These are phyloP conservation scores for Solanum hybrid DNA, from an alignment of 305 asterid species.

Conservation along the genomic window DNA sequence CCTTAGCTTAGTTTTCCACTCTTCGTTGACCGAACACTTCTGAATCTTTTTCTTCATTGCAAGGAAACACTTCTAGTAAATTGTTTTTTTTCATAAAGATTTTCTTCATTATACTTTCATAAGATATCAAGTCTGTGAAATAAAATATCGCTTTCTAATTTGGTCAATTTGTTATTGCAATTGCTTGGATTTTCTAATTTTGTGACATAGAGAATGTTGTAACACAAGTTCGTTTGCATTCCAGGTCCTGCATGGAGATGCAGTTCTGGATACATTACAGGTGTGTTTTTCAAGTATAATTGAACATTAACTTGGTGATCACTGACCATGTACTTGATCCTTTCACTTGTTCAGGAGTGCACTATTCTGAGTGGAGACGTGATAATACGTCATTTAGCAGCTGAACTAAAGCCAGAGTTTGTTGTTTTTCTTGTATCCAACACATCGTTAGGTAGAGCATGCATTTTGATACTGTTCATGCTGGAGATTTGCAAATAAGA, in stretches of 20 bases:
- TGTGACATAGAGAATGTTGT: neutral
- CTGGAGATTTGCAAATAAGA: neutral
- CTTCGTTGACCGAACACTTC: neutral
- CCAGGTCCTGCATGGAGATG: slow-evolving; percentile 97
- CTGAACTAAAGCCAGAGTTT: slow-evolving; percentile 56
- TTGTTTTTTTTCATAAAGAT: neutral
- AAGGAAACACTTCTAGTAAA: neutral
- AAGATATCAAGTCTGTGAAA: neutral
- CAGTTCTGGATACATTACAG: slow-evolving; percentile 78
- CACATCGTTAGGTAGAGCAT: neutral
- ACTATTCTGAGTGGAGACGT: slow-evolving; percentile 93
- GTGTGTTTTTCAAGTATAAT: slow-evolving; percentile 33
- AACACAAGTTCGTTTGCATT: slow-evolving; percentile 8
- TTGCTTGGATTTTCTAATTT: neutral
- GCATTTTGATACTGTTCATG: neutral
- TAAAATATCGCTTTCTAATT: neutral
- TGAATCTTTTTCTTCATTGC: neutral
- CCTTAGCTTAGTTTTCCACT: neutral
- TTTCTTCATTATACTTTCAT: slow-evolving; percentile 3
- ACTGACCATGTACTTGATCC: neutral
- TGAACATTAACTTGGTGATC: slow-evolving; percentile 8
- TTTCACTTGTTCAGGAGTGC: slow-evolving; percentile 59
- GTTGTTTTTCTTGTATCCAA: slow-evolving; percentile 94
- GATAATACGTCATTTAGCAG: slow-evolving; percentile 77
- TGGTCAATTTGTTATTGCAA: neutral